Evolutionary conservation across 1,284 basidiomycete genomes (phyloP).

Genomic region (Malassezia caprae): DNA sequence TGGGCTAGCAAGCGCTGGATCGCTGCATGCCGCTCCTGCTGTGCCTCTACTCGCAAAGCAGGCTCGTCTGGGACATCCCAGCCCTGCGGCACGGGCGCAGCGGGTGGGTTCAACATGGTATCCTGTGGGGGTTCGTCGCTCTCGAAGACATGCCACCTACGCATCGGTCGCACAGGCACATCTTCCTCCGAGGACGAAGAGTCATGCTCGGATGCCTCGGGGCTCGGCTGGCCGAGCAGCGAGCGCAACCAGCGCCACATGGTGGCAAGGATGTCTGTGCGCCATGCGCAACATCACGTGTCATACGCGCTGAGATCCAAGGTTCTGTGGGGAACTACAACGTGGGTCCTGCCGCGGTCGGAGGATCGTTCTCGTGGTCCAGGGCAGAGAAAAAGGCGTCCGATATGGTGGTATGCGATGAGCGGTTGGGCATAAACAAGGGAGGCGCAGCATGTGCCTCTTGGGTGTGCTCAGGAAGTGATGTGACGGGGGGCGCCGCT

Average conservation of each 20-base stretch:
- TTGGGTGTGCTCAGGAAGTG: neutral
- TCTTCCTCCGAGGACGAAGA: neutral
- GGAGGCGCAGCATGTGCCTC: neutral
- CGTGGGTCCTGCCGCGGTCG: neutral
- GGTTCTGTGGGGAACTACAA: no score
- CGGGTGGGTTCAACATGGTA: neutral
- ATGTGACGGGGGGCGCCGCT: neutral
- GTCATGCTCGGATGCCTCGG: neutral
- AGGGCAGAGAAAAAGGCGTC: slow-evolving; percentile 8
- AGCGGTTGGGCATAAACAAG: neutral
- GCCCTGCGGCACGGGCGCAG: neutral
- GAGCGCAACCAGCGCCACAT: neutral
- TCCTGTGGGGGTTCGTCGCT: neutral
- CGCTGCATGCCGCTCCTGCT: neutral
- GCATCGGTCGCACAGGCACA: neutral
- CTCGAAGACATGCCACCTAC: neutral
- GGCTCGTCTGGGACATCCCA: neutral
- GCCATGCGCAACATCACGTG: neutral
- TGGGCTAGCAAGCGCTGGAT: neutral
- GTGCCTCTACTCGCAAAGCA: neutral
- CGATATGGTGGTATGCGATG: neutral
- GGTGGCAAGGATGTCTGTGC: neutral
- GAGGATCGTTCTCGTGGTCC: neutral
- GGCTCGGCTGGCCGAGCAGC: neutral
- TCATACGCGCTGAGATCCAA: neutral